A percentile compares a stretch with the other conserved stretches of the same genome.
phyloP scores from a whole-genome alignment of 352 stramenopile genomes.

The Phytophthora pluvialis region DNA sequence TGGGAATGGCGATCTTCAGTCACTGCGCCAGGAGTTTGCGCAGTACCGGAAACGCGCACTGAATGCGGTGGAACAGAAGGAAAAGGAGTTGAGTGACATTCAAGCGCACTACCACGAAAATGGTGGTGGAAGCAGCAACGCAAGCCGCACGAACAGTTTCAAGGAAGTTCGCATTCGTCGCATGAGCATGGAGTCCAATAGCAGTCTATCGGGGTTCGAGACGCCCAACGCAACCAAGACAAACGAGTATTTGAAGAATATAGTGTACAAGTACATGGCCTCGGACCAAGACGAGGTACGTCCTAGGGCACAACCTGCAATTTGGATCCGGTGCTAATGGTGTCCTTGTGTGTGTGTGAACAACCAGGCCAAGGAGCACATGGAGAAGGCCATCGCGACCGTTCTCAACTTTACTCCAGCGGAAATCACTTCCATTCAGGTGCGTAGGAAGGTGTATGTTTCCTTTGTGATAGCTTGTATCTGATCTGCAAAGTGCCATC shows the following conservation, averaged over 20 bases:
- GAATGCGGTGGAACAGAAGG: constrained; percentile 84
- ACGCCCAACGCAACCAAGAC: constrained; percentile 81
- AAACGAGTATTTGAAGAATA: constrained; percentile 92
- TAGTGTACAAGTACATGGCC: constrained; percentile 92
- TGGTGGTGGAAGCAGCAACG: constrained; percentile 33
- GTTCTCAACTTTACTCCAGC: constrained; percentile 85
- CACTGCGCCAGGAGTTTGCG: constrained; percentile 79
- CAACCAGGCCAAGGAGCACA: constrained; percentile 79
- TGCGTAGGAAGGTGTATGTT: constrained; percentile 10
- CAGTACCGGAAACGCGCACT: constrained; percentile 80
- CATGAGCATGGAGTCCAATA: constrained; percentile 84
- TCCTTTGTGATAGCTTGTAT: background rate
- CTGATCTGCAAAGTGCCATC: background rate
- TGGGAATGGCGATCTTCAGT: constrained; percentile 60
- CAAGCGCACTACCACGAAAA: constrained; percentile 68
- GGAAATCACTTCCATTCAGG: constrained; percentile 69
- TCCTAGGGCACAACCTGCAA: background rate
- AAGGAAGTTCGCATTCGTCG: constrained; percentile 54
- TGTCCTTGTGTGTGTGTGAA: constrained; percentile 9
- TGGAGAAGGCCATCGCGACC: constrained; percentile 90
- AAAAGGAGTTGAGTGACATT: constrained; percentile 77
- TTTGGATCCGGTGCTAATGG: constrained; percentile 1
- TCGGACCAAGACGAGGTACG: constrained; percentile 80
- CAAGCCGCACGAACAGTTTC: constrained; percentile 52
- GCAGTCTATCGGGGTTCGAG: constrained; percentile 81